Evolutionary conservation across 108 stramenopile genomes (phyloP).

Genomic region (Hondaea fermentalgiana): DNA sequence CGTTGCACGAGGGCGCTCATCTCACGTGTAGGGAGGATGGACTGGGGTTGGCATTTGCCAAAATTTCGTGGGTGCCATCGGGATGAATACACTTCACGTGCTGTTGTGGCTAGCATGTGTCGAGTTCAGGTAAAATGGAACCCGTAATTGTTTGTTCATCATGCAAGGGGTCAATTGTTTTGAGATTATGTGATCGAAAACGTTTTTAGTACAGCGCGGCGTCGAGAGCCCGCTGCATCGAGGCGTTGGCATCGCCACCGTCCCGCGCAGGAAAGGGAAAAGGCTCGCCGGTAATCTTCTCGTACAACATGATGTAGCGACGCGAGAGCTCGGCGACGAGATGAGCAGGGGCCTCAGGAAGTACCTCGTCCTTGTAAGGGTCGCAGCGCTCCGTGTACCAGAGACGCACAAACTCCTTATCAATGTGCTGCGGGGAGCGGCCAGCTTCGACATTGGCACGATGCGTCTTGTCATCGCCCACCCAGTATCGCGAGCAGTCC

Average conservation of each 20-base stretch:
- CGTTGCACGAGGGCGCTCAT: too few species aligned
- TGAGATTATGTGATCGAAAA: neutral
- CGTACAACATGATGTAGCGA: constrained; percentile 86
- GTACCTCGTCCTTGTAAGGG: constrained; percentile 78
- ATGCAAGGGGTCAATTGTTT: neutral
- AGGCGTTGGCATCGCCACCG: constrained; percentile 40
- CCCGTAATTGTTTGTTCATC: too few species aligned
- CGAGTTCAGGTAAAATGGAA: too few species aligned
- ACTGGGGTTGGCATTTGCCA: too few species aligned
- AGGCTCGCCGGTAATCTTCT: constrained; percentile 81
- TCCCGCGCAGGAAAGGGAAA: constrained; percentile 55
- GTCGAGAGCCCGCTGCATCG: neutral
- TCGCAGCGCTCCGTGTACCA: constrained; percentile 94
- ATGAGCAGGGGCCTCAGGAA: constrained; percentile 88
- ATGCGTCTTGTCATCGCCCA: constrained; percentile 65
- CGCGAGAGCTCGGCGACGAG: constrained; percentile 85
- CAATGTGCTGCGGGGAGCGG: constrained; percentile 93
- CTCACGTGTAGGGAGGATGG: too few species aligned
- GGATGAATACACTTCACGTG: too few species aligned
- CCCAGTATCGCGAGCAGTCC: constrained; percentile 94
- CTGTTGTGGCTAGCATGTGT: too few species aligned
- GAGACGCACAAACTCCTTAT: constrained; percentile 93
- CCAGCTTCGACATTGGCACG: constrained; percentile 66
- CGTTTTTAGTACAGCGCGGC: neutral
- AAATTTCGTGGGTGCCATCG: too few species aligned